Evolutionary conservation across 495 filamentous ascomycete species (phyloP).

Genomic region (Saxophila tyrrhenica): DNA sequence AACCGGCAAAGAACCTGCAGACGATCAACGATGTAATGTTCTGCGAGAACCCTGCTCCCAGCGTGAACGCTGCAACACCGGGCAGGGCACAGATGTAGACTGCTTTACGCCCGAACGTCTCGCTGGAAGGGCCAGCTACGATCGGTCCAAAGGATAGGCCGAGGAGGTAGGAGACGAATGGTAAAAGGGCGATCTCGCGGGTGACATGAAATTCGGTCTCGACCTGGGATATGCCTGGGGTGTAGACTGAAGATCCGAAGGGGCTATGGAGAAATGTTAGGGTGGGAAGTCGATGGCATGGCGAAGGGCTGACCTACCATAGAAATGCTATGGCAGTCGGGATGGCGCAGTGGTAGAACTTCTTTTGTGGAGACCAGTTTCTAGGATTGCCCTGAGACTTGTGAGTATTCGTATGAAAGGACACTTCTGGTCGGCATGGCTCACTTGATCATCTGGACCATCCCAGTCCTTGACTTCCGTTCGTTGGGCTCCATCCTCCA

Average conservation of each 20-base stretch:
- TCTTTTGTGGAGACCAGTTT: conserved; percentile 27
- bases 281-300: no score
- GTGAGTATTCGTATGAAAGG: background rate
- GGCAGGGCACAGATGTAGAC: conserved; percentile 12
- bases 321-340: conserved; percentile 6
- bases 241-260: conserved; percentile 16
- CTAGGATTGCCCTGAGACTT: conserved; percentile 23
- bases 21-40: conserved; percentile 8
- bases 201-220: conserved; percentile 7
- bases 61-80: conserved; percentile 8
- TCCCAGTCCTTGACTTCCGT: conserved; percentile 22
- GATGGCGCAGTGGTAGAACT: conserved; percentile 20
- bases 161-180: conserved; percentile 11
- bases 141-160: conserved; percentile 15
- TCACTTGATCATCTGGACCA: conserved; percentile 24
- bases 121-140: conserved; percentile 10
- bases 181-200: conserved; percentile 9
- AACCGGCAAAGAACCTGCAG: conserved; percentile 13
- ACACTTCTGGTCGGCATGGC: background rate
- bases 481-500: background rate
- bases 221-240: conserved; percentile 11
- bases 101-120: conserved; percentile 15
- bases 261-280: background rate
- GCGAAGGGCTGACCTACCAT: background rate
- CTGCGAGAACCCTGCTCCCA: conserved; percentile 18